Conservation (phyloP, 164 flowering plant genomes). For the Vitis rupestris region DNA sequence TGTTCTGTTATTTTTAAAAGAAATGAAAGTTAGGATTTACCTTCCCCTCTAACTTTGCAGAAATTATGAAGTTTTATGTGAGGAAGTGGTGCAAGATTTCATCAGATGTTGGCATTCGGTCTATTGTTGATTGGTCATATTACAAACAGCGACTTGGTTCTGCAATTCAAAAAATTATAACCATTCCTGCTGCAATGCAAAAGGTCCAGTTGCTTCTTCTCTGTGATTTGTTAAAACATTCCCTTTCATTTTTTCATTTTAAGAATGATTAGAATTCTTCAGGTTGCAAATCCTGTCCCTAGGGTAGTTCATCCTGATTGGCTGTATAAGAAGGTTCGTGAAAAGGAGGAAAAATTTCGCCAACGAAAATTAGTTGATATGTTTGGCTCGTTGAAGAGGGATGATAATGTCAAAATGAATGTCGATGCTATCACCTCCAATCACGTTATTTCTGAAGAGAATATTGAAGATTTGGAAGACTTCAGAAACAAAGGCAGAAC, state of each 20-base stretch:
- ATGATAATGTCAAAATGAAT: constrained; percentile 22
- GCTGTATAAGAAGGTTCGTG: constrained; percentile 94
- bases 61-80: constrained; percentile 70
- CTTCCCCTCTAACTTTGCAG: constrained; percentile 33
- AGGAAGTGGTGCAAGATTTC: constrained; percentile 97
- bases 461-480: constrained; percentile 75
- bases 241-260: neutral
- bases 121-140: constrained; percentile 97
- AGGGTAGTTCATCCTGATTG: constrained; percentile 98
- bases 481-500: constrained; percentile 34
- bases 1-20: neutral
- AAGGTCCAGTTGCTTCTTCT: constrained; percentile 54
- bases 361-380: constrained; percentile 84
- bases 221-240: neutral
- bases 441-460: constrained; percentile 25
- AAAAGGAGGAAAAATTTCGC: constrained; percentile 93
- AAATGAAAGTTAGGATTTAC: neutral
- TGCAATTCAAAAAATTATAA: constrained; percentile 89
- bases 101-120: constrained; percentile 79
- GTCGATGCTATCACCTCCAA: constrained; percentile 12
- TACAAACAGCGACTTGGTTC: constrained; percentile 97
- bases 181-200: constrained; percentile 99
- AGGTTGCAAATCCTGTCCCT: constrained; percentile 97
- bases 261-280: constrained; percentile 19
- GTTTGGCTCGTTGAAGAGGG: constrained; percentile 44